Conservation (phyloP, 305 asterid genomes). For the Fraxinus sp. region DNA sequence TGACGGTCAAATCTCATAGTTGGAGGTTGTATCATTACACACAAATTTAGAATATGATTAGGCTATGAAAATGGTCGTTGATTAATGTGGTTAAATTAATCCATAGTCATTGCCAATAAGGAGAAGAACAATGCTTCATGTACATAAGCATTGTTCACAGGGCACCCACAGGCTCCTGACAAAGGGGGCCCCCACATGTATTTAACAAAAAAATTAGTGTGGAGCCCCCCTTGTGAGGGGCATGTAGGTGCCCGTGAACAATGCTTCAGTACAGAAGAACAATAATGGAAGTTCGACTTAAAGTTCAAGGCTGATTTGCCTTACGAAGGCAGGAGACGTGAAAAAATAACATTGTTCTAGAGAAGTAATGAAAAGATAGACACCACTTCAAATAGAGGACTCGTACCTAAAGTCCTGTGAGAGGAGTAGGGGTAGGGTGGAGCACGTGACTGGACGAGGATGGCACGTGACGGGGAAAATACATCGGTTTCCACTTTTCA, state of each 20-base stretch:
- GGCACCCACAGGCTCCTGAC: too few species aligned
- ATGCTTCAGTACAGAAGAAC: too few species aligned
- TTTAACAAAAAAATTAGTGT: too few species aligned
- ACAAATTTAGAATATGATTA: neutral
- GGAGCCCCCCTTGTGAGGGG: too few species aligned
- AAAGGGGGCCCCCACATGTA: too few species aligned
- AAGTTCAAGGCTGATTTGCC: neutral
- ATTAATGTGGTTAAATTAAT: neutral
- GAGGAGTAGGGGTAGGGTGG: neutral
- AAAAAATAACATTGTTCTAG: neutral
- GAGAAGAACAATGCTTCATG: neutral
- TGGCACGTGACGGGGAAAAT: neutral
- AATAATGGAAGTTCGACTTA: neutral
- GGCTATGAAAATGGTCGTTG: neutral
- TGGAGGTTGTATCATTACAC: neutral
- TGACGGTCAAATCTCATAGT: neutral
- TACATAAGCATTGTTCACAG: too few species aligned
- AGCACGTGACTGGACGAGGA: neutral
- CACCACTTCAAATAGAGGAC: neutral
- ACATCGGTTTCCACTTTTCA: neutral
- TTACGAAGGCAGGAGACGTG: neutral
- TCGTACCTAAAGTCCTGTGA: neutral
- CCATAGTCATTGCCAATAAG: neutral
- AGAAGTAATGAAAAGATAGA: neutral
- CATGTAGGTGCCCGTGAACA: too few species aligned